phyloP scores from a whole-genome alignment of 1,284 basidiomycete genomes.

The Melampsora larici-populina region DNA sequence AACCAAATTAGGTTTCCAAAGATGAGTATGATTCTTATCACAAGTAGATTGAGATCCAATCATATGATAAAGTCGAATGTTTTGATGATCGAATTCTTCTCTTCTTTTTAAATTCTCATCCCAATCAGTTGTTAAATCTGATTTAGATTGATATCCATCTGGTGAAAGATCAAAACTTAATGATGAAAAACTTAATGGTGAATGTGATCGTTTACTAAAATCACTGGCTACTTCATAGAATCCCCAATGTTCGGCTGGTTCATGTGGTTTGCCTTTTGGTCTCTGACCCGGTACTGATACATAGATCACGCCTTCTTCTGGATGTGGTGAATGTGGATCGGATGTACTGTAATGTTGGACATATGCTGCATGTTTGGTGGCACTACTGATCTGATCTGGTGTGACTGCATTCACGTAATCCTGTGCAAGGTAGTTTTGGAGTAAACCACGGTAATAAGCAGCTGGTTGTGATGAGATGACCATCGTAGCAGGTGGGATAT shows the following conservation, averaged over 20 bases:
- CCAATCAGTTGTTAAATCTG: constrained; percentile 16
- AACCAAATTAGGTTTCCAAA: too few species aligned
- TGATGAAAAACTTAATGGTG: too few species aligned
- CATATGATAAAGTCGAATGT: constrained; percentile 32
- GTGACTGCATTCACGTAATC: constrained; percentile 43
- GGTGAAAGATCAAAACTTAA: too few species aligned
- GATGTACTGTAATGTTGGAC: constrained; percentile 43
- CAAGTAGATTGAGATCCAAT: constrained; percentile 28
- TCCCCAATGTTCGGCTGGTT: constrained; percentile 48
- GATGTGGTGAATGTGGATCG: constrained; percentile 12
- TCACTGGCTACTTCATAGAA: constrained; percentile 44
- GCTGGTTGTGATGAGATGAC: constrained; percentile 48
- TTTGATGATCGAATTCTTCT: constrained; percentile 26
- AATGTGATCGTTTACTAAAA: too few species aligned
- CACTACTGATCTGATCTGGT: constrained; percentile 30
- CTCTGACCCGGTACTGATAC: constrained; percentile 47
- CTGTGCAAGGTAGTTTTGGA: constrained; percentile 44
- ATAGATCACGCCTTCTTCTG: constrained; percentile 45
- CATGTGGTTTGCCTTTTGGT: constrained; percentile 46
- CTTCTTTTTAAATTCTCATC: constrained; percentile 20
- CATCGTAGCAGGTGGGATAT: constrained; percentile 43
- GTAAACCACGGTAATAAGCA: constrained; percentile 49
- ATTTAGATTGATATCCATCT: constrained; percentile 12
- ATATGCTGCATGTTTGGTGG: constrained; percentile 36
- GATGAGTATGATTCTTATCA: not conserved